A percentile compares a stretch with the other conserved stretches of the same genome.
Conservation (phyloP, 768 basidiomycete species). For the Kondoa malvinella region DNA sequence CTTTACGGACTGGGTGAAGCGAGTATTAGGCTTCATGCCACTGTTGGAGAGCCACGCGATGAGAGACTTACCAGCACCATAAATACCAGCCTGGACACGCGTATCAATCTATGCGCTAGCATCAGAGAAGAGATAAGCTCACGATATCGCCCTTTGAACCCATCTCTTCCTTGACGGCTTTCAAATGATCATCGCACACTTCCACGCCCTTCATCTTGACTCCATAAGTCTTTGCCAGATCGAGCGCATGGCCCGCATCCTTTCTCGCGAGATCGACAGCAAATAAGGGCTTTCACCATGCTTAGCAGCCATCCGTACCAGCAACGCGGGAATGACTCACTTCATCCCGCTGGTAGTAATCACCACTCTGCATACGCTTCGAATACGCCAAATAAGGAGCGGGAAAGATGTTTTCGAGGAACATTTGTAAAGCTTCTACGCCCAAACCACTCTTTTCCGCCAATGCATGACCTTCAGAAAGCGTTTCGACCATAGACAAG, state of each 20-base stretch:
- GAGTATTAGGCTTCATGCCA: no score
- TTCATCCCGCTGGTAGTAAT: conserved; percentile 16
- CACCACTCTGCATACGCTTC: conserved; percentile 15
- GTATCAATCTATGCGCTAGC: no score
- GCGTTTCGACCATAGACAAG: neutral
- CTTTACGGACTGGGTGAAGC: neutral
- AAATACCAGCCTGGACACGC: neutral
- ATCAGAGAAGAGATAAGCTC: no score
- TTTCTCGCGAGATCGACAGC: conserved; percentile 18
- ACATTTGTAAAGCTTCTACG: conserved; percentile 8
- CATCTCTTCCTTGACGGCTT: conserved; percentile 9
- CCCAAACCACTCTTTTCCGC: conserved; percentile 18
- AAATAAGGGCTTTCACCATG: conserved; percentile 15
- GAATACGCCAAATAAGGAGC: conserved; percentile 11
- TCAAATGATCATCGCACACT: conserved; percentile 15
- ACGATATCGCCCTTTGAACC: conserved; percentile 15
- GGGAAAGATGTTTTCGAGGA: conserved; percentile 10
- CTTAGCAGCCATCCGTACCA: no score
- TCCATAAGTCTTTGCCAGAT: conserved; percentile 11
- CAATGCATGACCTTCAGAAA: conserved; percentile 11
- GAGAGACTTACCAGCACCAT: neutral
- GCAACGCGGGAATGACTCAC: no score
- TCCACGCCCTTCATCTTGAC: conserved; percentile 13
- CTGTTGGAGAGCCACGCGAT: no score
- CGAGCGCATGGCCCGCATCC: conserved; percentile 15